Evolutionary conservation across 441 rosid species (phyloP), one percentile per base, ranked within the genome.

Genomic region (Gossypium aridum): DNA sequence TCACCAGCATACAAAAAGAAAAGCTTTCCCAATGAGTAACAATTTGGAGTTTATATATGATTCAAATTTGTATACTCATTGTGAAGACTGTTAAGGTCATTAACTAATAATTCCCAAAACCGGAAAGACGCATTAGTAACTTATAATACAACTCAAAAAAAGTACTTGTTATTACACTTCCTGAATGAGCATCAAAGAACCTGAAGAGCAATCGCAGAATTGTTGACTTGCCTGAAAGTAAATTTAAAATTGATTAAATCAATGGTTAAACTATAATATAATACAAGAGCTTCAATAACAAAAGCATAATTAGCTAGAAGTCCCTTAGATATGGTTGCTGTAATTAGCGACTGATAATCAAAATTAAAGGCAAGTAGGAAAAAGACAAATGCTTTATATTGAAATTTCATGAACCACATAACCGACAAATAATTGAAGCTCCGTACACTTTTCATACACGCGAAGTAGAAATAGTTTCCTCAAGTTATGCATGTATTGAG

Each of bases 161-260:
- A 56, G 70, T 17, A 75, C 67, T 43, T 61, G 74, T 71, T 71
- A 93, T 90, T 82, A 96, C 98, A 67, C 75, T 80, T 83, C 99
- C 98, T 13, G 88, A 85, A 85, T 92, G 85, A 23, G 91, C 31
- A 31, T 96, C 96, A 74, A 93, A 96, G 79, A 89, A 88, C 73
- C 97, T 90, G 88, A 93, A 92, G 72, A 96, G 86, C 91, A 96
- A 77, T 82, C 98, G 80, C 76, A 93, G 97, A 77, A 96, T 86
- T 53, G 99, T 96, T 22, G 99, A 96, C 83, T 96, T 96, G n/a
- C 98, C 97, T 96, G 96, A 90, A 83, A 76, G 70, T 39, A 61
- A 0, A 76, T 68, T 70, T 71, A 70, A 68, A 75, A 19, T 66
- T 13, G 69, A 39, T 73, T 71, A 66, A 63, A 78, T 79, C 39